Percentiles rank a stretch among this genome's conserved stretches.
phyloP scores from a whole-genome alignment of 768 basidiomycete genomes.

The Leccinum variicolor region DNA sequence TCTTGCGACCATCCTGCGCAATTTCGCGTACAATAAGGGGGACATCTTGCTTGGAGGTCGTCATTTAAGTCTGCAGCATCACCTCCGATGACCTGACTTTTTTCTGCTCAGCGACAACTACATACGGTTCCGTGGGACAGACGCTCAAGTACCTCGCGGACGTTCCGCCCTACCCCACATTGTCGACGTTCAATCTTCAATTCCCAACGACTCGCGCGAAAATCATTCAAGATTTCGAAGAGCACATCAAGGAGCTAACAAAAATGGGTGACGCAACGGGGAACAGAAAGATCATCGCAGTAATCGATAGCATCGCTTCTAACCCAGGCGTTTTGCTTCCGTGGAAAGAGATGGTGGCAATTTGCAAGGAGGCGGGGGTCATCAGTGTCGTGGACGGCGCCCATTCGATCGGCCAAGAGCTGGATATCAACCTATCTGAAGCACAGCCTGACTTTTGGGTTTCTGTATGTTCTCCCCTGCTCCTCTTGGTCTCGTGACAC shows the following conservation, averaged over 20 bases:
- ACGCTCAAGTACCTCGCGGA: slow-evolving; percentile 56
- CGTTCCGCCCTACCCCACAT: slow-evolving; percentile 18
- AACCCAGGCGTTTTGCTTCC: slow-evolving; percentile 62
- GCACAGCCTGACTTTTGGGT: slow-evolving; percentile 74
- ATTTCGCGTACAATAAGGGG: slow-evolving; percentile 48
- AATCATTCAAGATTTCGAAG: slow-evolving; percentile 50
- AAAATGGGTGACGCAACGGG: slow-evolving; percentile 15
- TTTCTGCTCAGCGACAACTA: slow-evolving; percentile 44
- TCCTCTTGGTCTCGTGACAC: neutral
- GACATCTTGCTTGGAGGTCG: slow-evolving; percentile 59
- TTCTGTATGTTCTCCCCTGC: slow-evolving; percentile 45
- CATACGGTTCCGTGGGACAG: slow-evolving; percentile 53
- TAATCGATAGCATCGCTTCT: slow-evolving; percentile 67
- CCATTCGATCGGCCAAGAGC: slow-evolving; percentile 35
- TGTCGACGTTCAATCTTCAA: slow-evolving; percentile 42
- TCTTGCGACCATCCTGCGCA: slow-evolving; percentile 62
- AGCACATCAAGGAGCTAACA: slow-evolving; percentile 32
- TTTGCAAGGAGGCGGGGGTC: slow-evolving; percentile 62
- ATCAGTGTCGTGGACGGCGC: slow-evolving; percentile 75
- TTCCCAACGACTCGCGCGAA: slow-evolving; percentile 57
- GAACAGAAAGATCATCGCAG: slow-evolving; percentile 52
- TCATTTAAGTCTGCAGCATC: neutral
- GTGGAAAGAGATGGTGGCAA: slow-evolving; percentile 64
- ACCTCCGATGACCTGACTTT: too few species aligned
- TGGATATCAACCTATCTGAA: slow-evolving; percentile 51